Conservation (phyloP, 2,329 filamentous ascomycete species). For the Tricladium varicosporioides region DNA sequence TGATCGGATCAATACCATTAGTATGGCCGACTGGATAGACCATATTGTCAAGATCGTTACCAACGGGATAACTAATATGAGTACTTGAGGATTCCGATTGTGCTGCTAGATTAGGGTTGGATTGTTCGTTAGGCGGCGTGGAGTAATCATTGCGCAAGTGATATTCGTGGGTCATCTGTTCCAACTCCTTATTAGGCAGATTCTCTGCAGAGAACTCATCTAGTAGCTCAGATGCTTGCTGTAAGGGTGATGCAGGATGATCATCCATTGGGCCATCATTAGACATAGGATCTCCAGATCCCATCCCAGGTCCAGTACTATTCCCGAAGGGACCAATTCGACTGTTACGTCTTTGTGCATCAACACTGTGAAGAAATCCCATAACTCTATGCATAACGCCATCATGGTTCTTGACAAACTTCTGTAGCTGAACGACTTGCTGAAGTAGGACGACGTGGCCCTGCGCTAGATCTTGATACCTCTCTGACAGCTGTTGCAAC, state of each 20-base stretch:
- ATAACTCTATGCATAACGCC: slow-evolving; percentile 70
- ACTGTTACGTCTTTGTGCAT: slow-evolving; percentile 63
- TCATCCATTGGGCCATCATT: slow-evolving; percentile 45
- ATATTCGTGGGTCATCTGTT: slow-evolving; percentile 53
- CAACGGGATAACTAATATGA: slow-evolving; percentile 39
- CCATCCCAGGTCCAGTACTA: slow-evolving; percentile 35
- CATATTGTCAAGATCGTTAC: slow-evolving; percentile 63
- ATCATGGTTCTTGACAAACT: slow-evolving; percentile 66
- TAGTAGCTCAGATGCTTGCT: slow-evolving; percentile 65
- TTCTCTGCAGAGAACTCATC: slow-evolving; percentile 64
- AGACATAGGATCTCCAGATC: slow-evolving; percentile 31
- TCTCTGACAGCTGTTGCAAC: slow-evolving; percentile 80
- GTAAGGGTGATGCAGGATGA: slow-evolving; percentile 63
- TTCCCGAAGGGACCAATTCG: slow-evolving; percentile 45
- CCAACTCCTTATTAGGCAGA: slow-evolving; percentile 62
- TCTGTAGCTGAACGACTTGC: slow-evolving; percentile 59
- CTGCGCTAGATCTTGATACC: slow-evolving; percentile 73
- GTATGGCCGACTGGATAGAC: slow-evolving; percentile 91
- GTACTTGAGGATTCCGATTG: slow-evolving; percentile 46
- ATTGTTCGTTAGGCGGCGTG: slow-evolving; percentile 32
- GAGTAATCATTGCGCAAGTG: slow-evolving; percentile 32
- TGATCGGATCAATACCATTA: slow-evolving; percentile 92
- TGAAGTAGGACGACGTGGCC: slow-evolving; percentile 61
- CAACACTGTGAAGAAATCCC: slow-evolving; percentile 63
- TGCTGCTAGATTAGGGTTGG: slow-evolving; percentile 33